phyloP scores from a whole-genome alignment of 176 grass and related monocot genomes.

The Carex kokanica region DNA sequence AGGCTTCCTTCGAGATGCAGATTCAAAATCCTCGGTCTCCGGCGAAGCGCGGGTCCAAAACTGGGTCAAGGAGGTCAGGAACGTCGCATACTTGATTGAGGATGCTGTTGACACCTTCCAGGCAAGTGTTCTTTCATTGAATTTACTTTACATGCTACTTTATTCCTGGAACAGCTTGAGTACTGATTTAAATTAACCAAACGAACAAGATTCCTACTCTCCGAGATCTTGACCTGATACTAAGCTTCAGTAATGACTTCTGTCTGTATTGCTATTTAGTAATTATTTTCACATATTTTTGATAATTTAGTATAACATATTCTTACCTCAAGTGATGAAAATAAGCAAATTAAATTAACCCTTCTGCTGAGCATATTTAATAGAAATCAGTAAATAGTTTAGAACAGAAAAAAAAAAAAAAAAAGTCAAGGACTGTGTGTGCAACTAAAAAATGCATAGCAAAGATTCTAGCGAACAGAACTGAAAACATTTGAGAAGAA shows the following conservation, averaged over 20 bases:
- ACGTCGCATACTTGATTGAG: conserved; percentile 15
- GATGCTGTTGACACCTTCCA: conserved; percentile 29
- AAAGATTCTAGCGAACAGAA: not conserved
- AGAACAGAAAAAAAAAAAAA: not conserved
- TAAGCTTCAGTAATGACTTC: not conserved
- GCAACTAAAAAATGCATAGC: not conserved
- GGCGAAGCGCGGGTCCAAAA: not conserved
- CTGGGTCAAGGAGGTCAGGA: conserved; percentile 27
- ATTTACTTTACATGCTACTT: not conserved
- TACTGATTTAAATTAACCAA: not conserved
- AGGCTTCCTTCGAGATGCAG: conserved; percentile 30
- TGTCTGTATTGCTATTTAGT: not conserved
- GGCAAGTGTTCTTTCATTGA: not conserved
- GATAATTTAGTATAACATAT: not conserved
- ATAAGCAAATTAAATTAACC: not conserved
- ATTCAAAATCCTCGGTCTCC: not conserved
- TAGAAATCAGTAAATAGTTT: not conserved
- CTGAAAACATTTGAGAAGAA: not conserved
- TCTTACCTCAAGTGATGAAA: not conserved
- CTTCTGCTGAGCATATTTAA: not conserved
- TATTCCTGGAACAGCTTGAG: not conserved
- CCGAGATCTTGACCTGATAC: not conserved
- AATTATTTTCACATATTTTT: not conserved
- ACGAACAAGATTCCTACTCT: no score
- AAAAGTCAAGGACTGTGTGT: no score